These are phyloP conservation scores for Trichoderma sp. DNA, from an alignment of 2,329 filamentous ascomycete genomes.

Conservation along the genomic window DNA sequence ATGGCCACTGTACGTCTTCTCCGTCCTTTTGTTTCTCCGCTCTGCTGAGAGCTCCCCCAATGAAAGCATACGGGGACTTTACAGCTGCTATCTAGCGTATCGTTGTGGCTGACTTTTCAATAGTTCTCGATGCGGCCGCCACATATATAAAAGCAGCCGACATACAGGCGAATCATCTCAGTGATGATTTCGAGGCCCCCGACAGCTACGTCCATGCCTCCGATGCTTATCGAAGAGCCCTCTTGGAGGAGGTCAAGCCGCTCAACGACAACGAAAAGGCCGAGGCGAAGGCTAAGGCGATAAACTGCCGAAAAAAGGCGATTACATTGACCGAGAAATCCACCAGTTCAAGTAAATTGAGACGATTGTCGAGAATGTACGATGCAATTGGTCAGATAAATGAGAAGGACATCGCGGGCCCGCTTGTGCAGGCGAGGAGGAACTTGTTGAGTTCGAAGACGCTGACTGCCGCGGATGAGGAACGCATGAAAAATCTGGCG, in stretches of 20 bases:
- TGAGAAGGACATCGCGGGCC: slow-evolving; percentile 30
- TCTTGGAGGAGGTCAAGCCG: not conserved
- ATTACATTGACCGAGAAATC: slow-evolving; percentile 66
- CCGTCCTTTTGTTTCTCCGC: not conserved
- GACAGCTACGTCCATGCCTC: slow-evolving; percentile 87
- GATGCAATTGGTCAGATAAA: slow-evolving; percentile 89
- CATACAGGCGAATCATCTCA: slow-evolving; percentile 76
- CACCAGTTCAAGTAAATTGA: slow-evolving; percentile 84
- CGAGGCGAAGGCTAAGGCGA: slow-evolving; percentile 60
- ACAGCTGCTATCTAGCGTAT: not conserved
- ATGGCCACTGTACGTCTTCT: slow-evolving; percentile 66
- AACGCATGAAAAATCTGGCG: not conserved
- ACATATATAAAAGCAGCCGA: slow-evolving; percentile 84
- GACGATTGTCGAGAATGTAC: slow-evolving; percentile 76
- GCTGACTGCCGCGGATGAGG: too few species aligned
- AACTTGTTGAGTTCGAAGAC: not conserved
- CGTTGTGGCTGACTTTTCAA: not conserved
- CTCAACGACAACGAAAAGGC: slow-evolving; percentile 53
- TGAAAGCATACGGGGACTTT: not conserved
- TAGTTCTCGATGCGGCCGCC: slow-evolving; percentile 80
- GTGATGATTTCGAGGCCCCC: slow-evolving; percentile 80
- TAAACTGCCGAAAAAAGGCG: slow-evolving; percentile 72
- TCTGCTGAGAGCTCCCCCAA: not conserved
- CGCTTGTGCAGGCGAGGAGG: not conserved
- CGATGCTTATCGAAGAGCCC: slow-evolving; percentile 82